Evolutionary conservation across 1,284 basidiomycete genomes (phyloP), one percentile per base, ranked within the genome.

Genomic region (Marasmius tenuissimus): DNA sequence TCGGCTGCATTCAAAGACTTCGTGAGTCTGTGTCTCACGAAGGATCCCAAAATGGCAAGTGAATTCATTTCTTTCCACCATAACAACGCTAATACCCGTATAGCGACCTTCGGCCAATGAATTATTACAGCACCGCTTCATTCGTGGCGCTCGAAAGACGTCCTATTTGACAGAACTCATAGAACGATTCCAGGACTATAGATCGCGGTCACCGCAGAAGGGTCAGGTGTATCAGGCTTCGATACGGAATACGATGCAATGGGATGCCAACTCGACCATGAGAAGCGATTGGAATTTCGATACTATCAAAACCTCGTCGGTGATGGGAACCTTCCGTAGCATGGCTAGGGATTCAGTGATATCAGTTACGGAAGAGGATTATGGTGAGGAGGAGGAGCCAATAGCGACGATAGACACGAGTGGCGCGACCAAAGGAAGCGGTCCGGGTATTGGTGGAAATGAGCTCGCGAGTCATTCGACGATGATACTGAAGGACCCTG

Each of bases 211-310:
- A 9, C 87, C 88, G 11, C 78, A 77, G 45, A 87, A 87, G 67
- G 78, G 67, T 58, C 80, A 81, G 63, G 75, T 78, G 65, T 82
- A 83, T 68, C 83, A 85, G 66, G 78, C 85, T 12, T 84, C 86
- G 3, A 71, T 86, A 49, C 79, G 81, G 59, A 84, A 83, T 64
- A 84, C 78, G 55, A 73, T 78, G 58, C 79, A 82, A 47, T 91
- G 89, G 89, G 90, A 91, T 64, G 74, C 73, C 50, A 85, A 82
- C 62, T 83, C 81, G 39, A 93, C 93, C 2, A 82, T 96, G 72
- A 85, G 86, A 70, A 94, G 91, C 70, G 94, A 96, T 65, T 98
- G 96, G 96, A 94, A 94, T 73, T 99, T 98, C 74, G 95, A 97
- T 67, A 98, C 94, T 1, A 81, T 97, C 67, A 88, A 85, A 65